phyloP scores from a whole-genome alignment of 306 rosid genomes.

The Cucurbita pepo region DNA sequence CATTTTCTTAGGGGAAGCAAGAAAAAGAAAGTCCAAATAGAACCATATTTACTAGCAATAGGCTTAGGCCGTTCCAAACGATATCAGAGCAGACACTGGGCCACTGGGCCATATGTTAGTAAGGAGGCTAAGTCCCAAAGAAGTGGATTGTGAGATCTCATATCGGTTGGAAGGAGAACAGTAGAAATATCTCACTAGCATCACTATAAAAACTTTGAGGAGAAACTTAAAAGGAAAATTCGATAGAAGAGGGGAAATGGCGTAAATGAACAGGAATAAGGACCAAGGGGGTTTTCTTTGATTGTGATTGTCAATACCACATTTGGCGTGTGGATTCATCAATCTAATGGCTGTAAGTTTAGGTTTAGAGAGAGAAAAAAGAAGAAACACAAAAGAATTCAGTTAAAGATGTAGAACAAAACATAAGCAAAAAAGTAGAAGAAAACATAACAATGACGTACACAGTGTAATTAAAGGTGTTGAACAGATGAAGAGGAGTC shows the following conservation, averaged over 20 bases:
- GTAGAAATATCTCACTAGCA: no score
- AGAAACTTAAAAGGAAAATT: no score
- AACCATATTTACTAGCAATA: no score
- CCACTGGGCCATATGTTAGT: no score
- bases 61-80: no score
- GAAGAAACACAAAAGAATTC: not conserved
- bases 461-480: constrained; percentile 2
- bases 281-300: not conserved
- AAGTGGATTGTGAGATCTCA: no score
- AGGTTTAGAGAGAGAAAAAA: not conserved
- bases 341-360: not conserved
- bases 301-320: not conserved
- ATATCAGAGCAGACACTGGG: no score
- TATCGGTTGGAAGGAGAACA: no score
- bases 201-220: no score
- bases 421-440: not conserved
- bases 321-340: not conserved
- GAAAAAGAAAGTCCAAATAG: no score
- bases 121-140: no score
- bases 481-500: constrained; percentile 12
- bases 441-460: not conserved
- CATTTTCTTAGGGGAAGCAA: no score
- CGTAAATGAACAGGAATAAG: not conserved
- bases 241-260: not conserved
- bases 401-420: not conserved